Base-by-base conservation (phyloP, 352 stramenopile species). In the Globisporangium rhizosaccharum region DNA sequence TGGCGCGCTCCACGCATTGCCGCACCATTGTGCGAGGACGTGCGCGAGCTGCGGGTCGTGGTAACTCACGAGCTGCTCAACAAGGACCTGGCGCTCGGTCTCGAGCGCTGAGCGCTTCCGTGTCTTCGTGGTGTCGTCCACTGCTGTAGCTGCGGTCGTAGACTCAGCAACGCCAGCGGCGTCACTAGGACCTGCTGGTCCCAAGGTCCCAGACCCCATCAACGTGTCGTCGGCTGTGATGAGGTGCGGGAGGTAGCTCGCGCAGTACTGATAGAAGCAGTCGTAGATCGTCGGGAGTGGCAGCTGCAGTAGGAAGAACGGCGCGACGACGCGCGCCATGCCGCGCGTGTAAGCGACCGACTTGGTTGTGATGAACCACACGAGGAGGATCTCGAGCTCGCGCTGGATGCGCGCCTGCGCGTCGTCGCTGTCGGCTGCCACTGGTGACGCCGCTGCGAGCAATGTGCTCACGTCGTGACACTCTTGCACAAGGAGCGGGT, bases 241-340 rank as follows among this genome's bases (percentile, higher is more conserved):
- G 66, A 92, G 82, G 37, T 90, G 78, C 10, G 82, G 82, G 37
- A 92, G 50, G 47, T 87, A 90, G 33, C 69, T 73, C 33, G 81
- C 80, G 52, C 83, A 90, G 57, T 86, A 92, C 66, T 90, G 83
- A 64, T 92, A 92, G 53, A 90, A 92, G 67, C 83, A 92, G 71
- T 92, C 83, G 65, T 92, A 92, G 53, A 92, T 81, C 4, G 81
- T 90, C 14, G 82, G 70, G 26, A 92, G 67, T 36, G 83, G 77
- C 60, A 92, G 75, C 44, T 87, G 67, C 15, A 90, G 61, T 44
- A 84, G 54, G 58, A 92, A 90, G 58, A 92, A 90, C 23, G 79
- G 73, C 17, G 79, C 83, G 2, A 92, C 78, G 2, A 88, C 81
- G 12, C 81, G 74, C 39, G 83, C 83, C 83, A 92, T 92, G 36